phyloP scores from a whole-genome alignment of 2,329 filamentous ascomycete genomes.

The Trichoderma pleuroti region DNA sequence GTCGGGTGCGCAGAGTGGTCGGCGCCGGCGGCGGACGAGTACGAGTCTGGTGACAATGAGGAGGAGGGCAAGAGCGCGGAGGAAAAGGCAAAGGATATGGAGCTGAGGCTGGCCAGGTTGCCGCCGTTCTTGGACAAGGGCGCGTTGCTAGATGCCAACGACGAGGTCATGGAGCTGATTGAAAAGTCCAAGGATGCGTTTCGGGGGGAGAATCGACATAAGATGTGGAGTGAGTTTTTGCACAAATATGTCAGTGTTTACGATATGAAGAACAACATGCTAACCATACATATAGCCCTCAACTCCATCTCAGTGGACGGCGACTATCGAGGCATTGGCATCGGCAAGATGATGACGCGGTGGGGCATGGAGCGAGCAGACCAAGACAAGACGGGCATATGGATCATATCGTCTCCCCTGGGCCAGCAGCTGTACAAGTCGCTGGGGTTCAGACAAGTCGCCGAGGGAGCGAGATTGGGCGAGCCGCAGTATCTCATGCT shows the following conservation, averaged over 20 bases:
- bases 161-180: constrained; percentile 19
- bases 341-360: constrained; percentile 21
- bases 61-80: constrained; percentile 3
- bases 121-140: constrained; percentile 19
- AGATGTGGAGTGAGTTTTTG: constrained; percentile 21
- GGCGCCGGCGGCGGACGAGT: not conserved
- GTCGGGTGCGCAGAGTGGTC: constrained; percentile 20
- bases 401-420: constrained; percentile 19
- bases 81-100: constrained; percentile 12
- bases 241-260: not conserved
- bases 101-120: constrained; percentile 1
- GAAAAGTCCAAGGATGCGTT: constrained; percentile 11
- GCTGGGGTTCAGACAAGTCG: constrained; percentile 18
- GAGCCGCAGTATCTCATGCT: constrained; percentile 22
- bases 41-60: not conserved
- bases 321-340: constrained; percentile 18
- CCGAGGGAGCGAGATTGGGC: constrained; percentile 17
- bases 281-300: constrained; percentile 1
- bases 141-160: constrained; percentile 10
- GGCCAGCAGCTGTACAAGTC: constrained; percentile 18
- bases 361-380: constrained; percentile 21
- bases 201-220: not conserved
- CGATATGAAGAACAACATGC: not conserved
- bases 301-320: constrained; percentile 22
- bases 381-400: constrained; percentile 11